Percentiles rank a stretch among this genome's conserved stretches.
Evolutionary conservation across 1,139 yeast genomes (phyloP).

Genomic region (Blastobotrys serpentis): DNA sequence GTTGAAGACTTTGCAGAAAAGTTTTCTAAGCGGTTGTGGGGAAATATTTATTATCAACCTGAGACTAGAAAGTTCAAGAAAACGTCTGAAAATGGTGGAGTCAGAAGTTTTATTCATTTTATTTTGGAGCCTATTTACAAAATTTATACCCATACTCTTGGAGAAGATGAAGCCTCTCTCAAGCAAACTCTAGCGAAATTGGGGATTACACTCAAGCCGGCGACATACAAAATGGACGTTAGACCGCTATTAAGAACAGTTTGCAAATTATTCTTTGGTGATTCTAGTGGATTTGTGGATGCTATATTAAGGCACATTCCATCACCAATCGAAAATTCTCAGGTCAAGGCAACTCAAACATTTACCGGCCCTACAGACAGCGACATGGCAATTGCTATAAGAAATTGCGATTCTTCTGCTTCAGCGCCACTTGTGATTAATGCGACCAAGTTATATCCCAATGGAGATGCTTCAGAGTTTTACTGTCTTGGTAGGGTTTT

Average conservation of each 20-base stretch:
- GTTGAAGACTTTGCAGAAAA: constrained; percentile 38
- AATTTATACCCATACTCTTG: constrained; percentile 59
- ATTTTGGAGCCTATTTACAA: constrained; percentile 81
- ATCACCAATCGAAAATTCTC: constrained; percentile 44
- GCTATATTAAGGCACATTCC: constrained; percentile 42
- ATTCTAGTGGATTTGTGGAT: constrained; percentile 55
- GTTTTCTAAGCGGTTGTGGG: constrained; percentile 70
- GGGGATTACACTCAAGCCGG: constrained; percentile 34
- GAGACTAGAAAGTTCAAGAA: constrained; percentile 47
- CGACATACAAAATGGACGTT: constrained; percentile 49
- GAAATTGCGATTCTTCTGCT: constrained; percentile 38
- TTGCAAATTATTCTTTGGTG: constrained; percentile 54
- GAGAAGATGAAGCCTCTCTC: constrained; percentile 50
- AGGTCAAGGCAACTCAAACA: constrained; percentile 22
- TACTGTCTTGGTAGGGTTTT: constrained; percentile 60
- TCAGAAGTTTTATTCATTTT: constrained; percentile 65
- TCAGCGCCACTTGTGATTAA: constrained; percentile 53
- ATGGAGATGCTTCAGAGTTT: constrained; percentile 47
- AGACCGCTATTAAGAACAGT: constrained; percentile 56
- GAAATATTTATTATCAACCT: constrained; percentile 58
- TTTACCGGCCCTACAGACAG: constrained; percentile 35
- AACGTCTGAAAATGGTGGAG: constrained; percentile 27
- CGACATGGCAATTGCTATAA: constrained; percentile 25
- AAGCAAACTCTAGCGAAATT: constrained; percentile 45
- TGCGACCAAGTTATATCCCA: constrained; percentile 59